Conservation (phyloP, 441 rosid species). For the Corymbia calophylla region DNA sequence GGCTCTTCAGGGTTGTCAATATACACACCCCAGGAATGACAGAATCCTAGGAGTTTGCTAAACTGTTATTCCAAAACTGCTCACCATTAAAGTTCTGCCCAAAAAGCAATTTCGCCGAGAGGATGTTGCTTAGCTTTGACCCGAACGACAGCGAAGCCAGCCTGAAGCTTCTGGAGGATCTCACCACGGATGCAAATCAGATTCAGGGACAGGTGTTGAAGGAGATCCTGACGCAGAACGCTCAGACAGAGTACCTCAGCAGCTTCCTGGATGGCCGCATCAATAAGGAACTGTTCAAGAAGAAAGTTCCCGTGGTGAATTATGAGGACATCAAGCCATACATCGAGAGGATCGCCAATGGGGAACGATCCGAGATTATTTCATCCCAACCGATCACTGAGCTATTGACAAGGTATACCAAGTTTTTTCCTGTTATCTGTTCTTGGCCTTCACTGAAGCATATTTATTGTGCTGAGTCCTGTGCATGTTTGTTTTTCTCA, state of each 20-base stretch:
- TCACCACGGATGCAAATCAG: constrained; percentile 51
- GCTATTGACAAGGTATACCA: constrained; percentile 65
- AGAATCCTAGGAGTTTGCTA: background rate
- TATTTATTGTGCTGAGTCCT: background rate
- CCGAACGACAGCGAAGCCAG: constrained; percentile 67
- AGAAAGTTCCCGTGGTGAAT: constrained; percentile 63
- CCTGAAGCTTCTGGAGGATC: constrained; percentile 53
- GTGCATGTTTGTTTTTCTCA: background rate
- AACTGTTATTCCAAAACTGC: background rate
- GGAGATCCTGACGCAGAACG: constrained; percentile 47
- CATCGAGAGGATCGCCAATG: constrained; percentile 66
- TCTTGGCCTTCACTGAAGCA: background rate
- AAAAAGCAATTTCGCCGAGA: background rate
- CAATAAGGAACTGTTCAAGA: constrained; percentile 42
- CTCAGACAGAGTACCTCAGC: constrained; percentile 50
- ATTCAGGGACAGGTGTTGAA: constrained; percentile 45
- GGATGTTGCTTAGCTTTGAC: constrained; percentile 59
- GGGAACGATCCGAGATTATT: constrained; percentile 57
- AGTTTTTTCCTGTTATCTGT: background rate
- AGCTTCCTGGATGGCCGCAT: constrained; percentile 32
- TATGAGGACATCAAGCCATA: constrained; percentile 66
- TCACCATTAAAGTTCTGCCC: background rate
- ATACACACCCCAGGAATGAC: background rate
- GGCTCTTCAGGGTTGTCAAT: background rate
- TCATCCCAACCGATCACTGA: constrained; percentile 74